Conservation (phyloP, 345 rosid species). For the Turritis glabra region DNA sequence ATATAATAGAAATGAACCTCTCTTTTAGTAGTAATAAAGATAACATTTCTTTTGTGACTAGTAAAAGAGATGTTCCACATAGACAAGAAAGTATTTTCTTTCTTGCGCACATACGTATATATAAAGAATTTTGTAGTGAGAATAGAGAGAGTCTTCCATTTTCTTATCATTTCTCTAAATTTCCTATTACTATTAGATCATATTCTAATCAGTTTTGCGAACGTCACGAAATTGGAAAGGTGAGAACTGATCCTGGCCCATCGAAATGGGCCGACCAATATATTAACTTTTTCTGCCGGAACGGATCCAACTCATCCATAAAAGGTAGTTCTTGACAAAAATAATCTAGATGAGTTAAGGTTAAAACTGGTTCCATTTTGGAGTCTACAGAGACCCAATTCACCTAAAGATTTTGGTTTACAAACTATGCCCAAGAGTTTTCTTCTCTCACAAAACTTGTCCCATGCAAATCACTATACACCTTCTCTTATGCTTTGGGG, state of each 20-base stretch:
- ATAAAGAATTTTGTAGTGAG: too few species aligned
- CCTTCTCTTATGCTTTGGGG: background rate
- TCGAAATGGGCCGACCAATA: background rate
- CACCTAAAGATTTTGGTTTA: background rate
- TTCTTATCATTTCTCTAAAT: too few species aligned
- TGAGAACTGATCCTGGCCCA: background rate
- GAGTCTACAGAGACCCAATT: background rate
- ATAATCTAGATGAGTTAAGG: background rate
- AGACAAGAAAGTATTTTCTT: too few species aligned
- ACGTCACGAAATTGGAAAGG: background rate
- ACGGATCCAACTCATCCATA: background rate
- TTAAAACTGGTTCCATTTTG: background rate
- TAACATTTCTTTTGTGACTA: too few species aligned
- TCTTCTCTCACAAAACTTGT: too few species aligned
- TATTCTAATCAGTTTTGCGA: background rate
- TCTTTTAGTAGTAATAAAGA: too few species aligned
- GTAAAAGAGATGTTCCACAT: too few species aligned
- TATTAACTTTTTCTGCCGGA: background rate
- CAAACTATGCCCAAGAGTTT: background rate
- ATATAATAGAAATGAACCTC: too few species aligned
- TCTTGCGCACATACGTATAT: too few species aligned
- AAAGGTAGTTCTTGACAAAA: background rate
- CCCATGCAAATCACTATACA: too few species aligned
- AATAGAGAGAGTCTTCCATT: too few species aligned
- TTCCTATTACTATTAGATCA: too few species aligned